Base-by-base conservation (phyloP, 257 asterid species). In the Lycium ferocissimum region DNA sequence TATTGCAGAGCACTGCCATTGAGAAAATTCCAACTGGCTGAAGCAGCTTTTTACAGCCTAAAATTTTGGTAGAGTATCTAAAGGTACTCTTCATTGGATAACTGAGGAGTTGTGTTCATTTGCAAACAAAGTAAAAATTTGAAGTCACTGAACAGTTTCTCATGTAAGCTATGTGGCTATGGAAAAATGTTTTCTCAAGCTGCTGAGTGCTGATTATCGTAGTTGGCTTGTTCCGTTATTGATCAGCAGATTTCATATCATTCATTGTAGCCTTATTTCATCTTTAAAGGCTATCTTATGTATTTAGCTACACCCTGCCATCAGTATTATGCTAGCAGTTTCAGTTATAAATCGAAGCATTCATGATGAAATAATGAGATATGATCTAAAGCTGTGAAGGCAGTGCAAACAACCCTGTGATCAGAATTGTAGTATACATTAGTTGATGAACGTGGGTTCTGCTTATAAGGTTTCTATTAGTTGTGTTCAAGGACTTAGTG, bases 111-210 rank as follows among this genome's bases (percentile, higher is more conserved):
- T 35, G 47, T 67, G 43, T 1, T 65, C 45, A 33, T 33, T 65
- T 65, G n/a, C 18, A 5, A 33, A 65, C n/a, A 33, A 65, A 33
- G 9, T 62, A 62, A 22, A 20, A 61, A 20, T 33, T 12, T 65
- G 72, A 65, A 65, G 43, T 65, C 37, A 65, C 72, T 65, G 17
- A 65, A 65, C 72, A 26, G 15, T 65, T 65, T 65, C 72, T 33
- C 43, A 33, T 37, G 18, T 65, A 65, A 65, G 10, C 72, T 65
- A 33, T 65, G 45, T 33, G 45, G 15, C 72, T 33, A 12, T 2
- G 5, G 72, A 33, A 65, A 65, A 13, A 65, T 2, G 5, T 33
- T 65, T 65, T 65, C 72, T 65, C 45, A 65, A 33, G 72, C 72
- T 33, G 72, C 72, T 65, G 18, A 33, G 33, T 26, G 33, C 33